Evolutionary conservation across 164 flowering plant species (phyloP).

Genomic region (Vitis rotundifolia): DNA sequence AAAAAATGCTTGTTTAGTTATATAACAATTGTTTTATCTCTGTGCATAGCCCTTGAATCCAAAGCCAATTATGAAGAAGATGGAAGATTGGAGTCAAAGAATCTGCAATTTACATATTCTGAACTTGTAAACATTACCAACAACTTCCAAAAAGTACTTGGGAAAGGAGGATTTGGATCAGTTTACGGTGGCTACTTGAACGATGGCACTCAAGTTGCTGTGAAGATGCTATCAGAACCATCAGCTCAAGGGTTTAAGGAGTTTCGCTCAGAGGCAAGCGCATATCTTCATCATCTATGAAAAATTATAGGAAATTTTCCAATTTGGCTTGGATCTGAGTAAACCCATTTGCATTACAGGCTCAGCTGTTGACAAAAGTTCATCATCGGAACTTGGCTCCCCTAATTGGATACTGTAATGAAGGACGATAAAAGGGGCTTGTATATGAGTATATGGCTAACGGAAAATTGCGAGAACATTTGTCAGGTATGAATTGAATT

Average conservation of each 20-base stretch:
- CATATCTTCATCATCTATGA: no score
- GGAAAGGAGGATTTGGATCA: conserved; percentile 44
- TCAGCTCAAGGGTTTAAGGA: not conserved
- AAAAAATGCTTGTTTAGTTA: not conserved
- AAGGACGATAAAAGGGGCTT: conserved; percentile 5
- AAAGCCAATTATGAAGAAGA: not conserved
- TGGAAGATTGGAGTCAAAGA: not conserved
- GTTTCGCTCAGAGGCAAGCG: no score
- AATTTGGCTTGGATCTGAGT: no score
- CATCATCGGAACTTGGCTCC: conserved; percentile 17
- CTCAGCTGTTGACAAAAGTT: conserved; percentile 13
- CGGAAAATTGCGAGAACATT: conserved; percentile 7
- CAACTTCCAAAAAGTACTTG: conserved; percentile 31
- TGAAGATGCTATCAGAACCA: conserved; percentile 19
- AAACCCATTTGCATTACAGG: not conserved
- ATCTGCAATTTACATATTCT: conserved; percentile 14
- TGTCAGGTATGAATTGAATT: not conserved
- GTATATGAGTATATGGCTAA: conserved; percentile 18
- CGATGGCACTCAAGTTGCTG: conserved; percentile 24
- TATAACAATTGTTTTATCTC: not conserved
- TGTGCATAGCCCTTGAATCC: not conserved
- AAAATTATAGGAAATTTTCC: no score
- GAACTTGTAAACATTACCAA: conserved; percentile 29
- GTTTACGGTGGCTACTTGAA: conserved; percentile 36
- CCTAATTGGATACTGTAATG: conserved; percentile 14